Evolutionary conservation across 2,329 filamentous ascomycete genomes (phyloP).

Genomic region (Neophaeococcomyces aloes): DNA sequence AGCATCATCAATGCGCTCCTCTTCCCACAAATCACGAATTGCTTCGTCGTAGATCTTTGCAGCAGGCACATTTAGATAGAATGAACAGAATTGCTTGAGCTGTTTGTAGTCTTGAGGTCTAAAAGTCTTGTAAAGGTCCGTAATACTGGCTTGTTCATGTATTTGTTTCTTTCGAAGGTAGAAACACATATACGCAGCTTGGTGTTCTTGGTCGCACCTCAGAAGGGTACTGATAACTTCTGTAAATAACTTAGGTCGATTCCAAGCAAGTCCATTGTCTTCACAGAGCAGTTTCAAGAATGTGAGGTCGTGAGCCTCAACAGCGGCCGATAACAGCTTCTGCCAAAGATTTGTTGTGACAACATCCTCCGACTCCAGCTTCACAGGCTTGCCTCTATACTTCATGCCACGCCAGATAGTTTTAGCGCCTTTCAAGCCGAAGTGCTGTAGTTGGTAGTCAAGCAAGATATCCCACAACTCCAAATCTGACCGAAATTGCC

Average conservation of each 20-base stretch:
- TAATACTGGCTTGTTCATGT: too few relatives aligned
- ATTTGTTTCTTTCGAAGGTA: conserved; percentile 11
- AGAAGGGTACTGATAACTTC: conserved; percentile 35
- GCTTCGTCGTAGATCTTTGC: conserved; percentile 35
- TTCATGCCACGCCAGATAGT: conserved; percentile 29
- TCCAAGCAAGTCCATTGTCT: conserved; percentile 8
- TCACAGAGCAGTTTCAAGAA: conserved; percentile 15
- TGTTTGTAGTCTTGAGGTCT: too few relatives aligned
- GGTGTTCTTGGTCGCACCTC: conserved; percentile 15
- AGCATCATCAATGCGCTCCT: conserved; percentile 30
- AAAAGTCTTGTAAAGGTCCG: too few relatives aligned
- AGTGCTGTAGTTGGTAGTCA: conserved; percentile 33
- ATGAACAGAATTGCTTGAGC: conserved; percentile 29
- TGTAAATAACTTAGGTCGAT: conserved; percentile 33
- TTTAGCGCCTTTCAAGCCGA: conserved; percentile 33
- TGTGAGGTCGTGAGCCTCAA: conserved; percentile 8
- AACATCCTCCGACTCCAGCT: conserved; percentile 15
- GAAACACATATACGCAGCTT: conserved; percentile 17
- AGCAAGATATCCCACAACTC: conserved; percentile 37
- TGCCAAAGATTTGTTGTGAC: conserved; percentile 12
- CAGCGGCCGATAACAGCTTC: conserved; percentile 15
- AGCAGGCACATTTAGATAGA: conserved; percentile 31
- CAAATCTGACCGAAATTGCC: conserved; percentile 27
- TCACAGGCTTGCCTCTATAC: conserved; percentile 14
- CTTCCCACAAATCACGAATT: conserved; percentile 32